These are phyloP conservation scores for Pseudogymnoascus sp. DNA, from an alignment of 2,329 filamentous ascomycete genomes.

Conservation along the genomic window DNA sequence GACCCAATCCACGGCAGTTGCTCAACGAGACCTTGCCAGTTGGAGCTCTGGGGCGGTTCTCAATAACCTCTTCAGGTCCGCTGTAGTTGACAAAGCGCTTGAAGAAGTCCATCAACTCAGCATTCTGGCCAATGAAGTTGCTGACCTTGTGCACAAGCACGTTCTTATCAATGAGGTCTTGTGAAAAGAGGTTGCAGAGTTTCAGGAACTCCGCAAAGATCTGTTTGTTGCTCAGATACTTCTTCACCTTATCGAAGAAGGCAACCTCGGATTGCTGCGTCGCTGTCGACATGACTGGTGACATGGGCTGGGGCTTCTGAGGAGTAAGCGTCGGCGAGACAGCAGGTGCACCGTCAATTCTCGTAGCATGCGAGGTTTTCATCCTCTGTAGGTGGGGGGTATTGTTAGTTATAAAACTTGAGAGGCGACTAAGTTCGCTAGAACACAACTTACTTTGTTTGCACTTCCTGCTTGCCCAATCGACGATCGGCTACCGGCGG, in stretches of 20 bases:
- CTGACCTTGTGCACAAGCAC: slow-evolving; percentile 75
- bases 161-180: slow-evolving; percentile 82
- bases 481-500: slow-evolving; percentile 22
- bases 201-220: slow-evolving; percentile 95
- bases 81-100: slow-evolving; percentile 75
- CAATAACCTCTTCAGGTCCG: slow-evolving; percentile 67
- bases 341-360: slow-evolving; percentile 29
- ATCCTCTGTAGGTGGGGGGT: slow-evolving; percentile 47
- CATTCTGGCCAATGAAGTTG: slow-evolving; percentile 78
- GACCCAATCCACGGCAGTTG: slow-evolving; percentile 90
- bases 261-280: slow-evolving; percentile 77
- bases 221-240: slow-evolving; percentile 86
- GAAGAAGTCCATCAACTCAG: slow-evolving; percentile 84
- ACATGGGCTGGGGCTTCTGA: slow-evolving; percentile 64
- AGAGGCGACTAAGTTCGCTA: background rate
- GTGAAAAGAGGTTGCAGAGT: slow-evolving; percentile 89
- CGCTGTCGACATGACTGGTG: slow-evolving; percentile 64
- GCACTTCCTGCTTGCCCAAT: slow-evolving; percentile 30
- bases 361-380: slow-evolving; percentile 64
- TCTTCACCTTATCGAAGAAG: slow-evolving; percentile 96
- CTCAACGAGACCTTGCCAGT: slow-evolving; percentile 81
- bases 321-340: slow-evolving; percentile 84
- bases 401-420: slow-evolving; percentile 2
- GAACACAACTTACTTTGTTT: slow-evolving; percentile 41
- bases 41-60: slow-evolving; percentile 69